These are phyloP conservation scores for Physcomitrellopsis africana DNA, from an alignment of 225 moss, liverwort and hornwort species.

Conservation along the genomic window DNA sequence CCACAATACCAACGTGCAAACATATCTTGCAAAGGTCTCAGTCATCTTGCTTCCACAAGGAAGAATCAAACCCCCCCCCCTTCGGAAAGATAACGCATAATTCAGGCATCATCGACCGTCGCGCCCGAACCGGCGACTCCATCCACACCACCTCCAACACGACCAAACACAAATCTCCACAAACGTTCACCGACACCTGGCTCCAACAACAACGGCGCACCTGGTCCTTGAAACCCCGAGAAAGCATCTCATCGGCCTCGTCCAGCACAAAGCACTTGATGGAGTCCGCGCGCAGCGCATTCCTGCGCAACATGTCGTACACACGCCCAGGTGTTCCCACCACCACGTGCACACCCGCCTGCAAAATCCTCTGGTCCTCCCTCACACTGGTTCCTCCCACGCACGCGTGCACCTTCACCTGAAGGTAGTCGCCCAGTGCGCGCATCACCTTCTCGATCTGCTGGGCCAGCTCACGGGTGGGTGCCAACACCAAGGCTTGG, in stretches of 20 bases:
- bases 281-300: constrained; percentile 62
- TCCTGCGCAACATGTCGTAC: constrained; percentile 73
- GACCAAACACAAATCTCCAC: too few species aligned
- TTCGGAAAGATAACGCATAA: constrained; percentile 41
- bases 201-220: constrained; percentile 1
- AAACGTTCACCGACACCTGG: too few species aligned
- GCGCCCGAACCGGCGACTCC: not conserved
- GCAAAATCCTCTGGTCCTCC: constrained; percentile 70
- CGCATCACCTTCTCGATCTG: constrained; percentile 84
- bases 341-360: constrained; percentile 73
- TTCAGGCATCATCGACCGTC: constrained; percentile 31
- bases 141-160: too few species aligned
- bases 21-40: constrained; percentile 20
- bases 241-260: constrained; percentile 83
- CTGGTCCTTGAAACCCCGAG: constrained; percentile 82
- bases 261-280: constrained; percentile 83
- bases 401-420: constrained; percentile 75
- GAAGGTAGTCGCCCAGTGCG: constrained; percentile 69
- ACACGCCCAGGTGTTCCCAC: constrained; percentile 80
- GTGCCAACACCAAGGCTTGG: constrained; percentile 73
- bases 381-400: constrained; percentile 80
- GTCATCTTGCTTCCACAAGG: constrained; percentile 34
- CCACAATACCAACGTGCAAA: not conserved
- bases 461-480: constrained; percentile 74
- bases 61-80: not conserved